Evolutionary conservation across 202 grass and related monocot genomes (phyloP).

Genomic region (Carex arenaria): DNA sequence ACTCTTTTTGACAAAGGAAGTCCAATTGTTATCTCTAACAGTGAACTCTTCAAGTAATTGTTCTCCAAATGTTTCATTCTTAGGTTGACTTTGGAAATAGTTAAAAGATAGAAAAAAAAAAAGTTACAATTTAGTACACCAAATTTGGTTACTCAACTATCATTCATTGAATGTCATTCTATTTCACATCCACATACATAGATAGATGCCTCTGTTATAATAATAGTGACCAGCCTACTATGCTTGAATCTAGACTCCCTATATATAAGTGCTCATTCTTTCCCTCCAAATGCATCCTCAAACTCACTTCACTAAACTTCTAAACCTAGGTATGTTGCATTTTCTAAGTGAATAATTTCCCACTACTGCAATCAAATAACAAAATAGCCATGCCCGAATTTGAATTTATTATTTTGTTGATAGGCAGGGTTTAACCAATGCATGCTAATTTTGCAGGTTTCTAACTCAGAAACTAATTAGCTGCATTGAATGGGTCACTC

Average conservation of each 20-base stretch:
- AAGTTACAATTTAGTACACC: background rate
- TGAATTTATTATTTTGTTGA: background rate
- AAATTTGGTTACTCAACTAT: constrained; percentile 8
- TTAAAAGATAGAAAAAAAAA: background rate
- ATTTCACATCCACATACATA: constrained; percentile 11
- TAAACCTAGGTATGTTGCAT: background rate
- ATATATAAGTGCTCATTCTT: constrained; percentile 9
- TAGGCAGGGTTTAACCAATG: background rate
- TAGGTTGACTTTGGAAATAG: background rate
- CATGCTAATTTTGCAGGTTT: background rate
- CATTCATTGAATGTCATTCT: background rate
- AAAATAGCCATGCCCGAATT: background rate
- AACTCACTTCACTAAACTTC: background rate
- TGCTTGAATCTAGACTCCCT: background rate
- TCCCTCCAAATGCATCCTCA: background rate
- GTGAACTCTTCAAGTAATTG: background rate
- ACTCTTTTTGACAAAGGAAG: background rate
- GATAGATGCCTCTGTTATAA: background rate
- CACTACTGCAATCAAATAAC: background rate
- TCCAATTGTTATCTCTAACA: background rate
- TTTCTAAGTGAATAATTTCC: background rate
- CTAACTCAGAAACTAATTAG: background rate
- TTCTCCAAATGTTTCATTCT: background rate
- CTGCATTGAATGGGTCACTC: background rate
- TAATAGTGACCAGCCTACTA: background rate